Conservation (phyloP, 768 basidiomycete genomes). For the Auriscalpium orientale region DNA sequence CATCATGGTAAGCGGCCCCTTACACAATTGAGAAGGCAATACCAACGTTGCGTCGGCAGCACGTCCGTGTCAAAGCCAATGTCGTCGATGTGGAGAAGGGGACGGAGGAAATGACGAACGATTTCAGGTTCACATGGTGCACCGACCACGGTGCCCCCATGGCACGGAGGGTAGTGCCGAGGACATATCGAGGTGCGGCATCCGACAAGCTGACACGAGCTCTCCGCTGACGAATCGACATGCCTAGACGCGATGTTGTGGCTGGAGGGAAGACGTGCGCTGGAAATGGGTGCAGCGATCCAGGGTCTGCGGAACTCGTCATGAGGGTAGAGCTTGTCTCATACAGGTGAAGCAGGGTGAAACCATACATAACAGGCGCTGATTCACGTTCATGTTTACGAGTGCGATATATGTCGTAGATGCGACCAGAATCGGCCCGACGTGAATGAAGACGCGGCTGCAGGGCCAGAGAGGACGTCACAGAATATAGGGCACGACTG, state of each 20-base stretch:
- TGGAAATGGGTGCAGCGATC: conserved; percentile 66
- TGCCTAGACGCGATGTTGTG: conserved; percentile 74
- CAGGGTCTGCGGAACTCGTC: conserved; percentile 21
- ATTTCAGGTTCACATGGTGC: conserved; percentile 72
- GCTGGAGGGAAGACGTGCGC: conserved; percentile 69
- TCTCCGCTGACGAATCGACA: conserved; percentile 16
- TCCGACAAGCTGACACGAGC: conserved; percentile 6
- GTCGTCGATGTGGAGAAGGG: conserved; percentile 66
- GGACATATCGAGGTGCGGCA: conserved; percentile 57
- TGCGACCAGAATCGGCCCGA: no score
- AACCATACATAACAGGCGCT: not conserved
- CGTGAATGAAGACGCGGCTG: no score
- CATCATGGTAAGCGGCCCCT: conserved; percentile 43
- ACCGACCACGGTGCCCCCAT: conserved; percentile 32
- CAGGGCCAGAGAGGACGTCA: no score
- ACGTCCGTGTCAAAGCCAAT: conserved; percentile 63
- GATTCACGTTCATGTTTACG: not conserved
- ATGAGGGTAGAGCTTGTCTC: not conserved
- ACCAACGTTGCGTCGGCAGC: conserved; percentile 33
- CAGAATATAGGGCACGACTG: no score
- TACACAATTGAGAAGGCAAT: not conserved
- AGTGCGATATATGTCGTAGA: not conserved
- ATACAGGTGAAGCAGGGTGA: not conserved
- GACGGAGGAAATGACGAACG: conserved; percentile 58
- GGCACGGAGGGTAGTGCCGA: conserved; percentile 49